Base-by-base conservation (phyloP, 164 flowering plant species). In the Nelumbo lutea region DNA sequence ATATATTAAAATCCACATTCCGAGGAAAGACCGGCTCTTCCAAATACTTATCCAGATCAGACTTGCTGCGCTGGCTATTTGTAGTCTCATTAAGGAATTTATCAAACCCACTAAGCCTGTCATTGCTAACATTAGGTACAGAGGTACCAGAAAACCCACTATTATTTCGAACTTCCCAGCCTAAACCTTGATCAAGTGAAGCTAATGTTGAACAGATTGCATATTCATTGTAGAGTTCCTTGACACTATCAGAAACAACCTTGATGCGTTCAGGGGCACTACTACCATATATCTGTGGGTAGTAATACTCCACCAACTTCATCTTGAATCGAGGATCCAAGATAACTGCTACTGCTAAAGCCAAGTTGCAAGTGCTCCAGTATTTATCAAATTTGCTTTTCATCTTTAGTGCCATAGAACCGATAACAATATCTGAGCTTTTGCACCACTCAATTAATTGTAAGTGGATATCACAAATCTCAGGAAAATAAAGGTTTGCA, bases 21-120 rank as follows among this genome's bases (percentile, higher is more conserved):
- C 91, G 85, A 61, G 93, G 93, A 76, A 88, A 86, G 8, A 88
- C 81, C 2, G 91, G 88, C 74, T 90, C 93, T 70, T 85, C 93
- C 67, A 86, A 73, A 70, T 85, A 88, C 70, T 88, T 85, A 61
- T 90, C 93, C 75, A 90, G 73, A 65, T 90, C 93, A 9, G 90
- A 86, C 62, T 72, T 61, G 48, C 68, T 47, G 62, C 71, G 81
- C 65, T 81, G 88, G 72, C 72, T 76, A 52, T 78, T 82, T 58
- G 89, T 79, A 39, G 82, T 86, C 59, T 86, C 91, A 69, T 84
- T 75, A 39, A 88, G 85, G 68, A 82, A 87, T 69, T 85, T 84
- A 74, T 86, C 91, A 66, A 86, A 88, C 7, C 90, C 91, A 70
- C 75, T 82, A 8, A 86, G 80, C 61, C 86, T 77, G 42, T 78